Evolutionary conservation across 805 yeast species (phyloP).

Genomic region (Scheffersomyces spartinae): DNA sequence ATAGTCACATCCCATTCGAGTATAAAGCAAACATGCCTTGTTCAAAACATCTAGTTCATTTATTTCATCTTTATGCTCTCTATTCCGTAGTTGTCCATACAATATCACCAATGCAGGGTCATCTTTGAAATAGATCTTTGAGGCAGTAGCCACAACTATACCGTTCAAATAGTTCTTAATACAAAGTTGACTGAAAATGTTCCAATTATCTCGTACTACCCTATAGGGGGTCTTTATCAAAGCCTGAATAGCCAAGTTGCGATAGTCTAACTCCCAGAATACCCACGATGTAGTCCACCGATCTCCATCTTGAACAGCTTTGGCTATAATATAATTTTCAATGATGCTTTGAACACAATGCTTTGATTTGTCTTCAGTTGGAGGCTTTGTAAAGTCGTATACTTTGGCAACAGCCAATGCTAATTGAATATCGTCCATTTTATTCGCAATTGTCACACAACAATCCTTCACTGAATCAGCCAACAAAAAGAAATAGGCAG

Average conservation of each 20-base stretch:
- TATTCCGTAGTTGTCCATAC: too few relatives aligned
- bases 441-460: constrained; percentile 57
- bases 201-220: constrained; percentile 11
- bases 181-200: constrained; percentile 12
- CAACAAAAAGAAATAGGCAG: constrained; percentile 79
- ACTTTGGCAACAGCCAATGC: constrained; percentile 77
- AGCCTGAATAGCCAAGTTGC: constrained; percentile 46
- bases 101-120: constrained; percentile 74
- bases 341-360: constrained; percentile 40
- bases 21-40: constrained; percentile 54
- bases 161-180: constrained; percentile 6
- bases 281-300: constrained; percentile 79
- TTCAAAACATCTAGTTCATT: too few relatives aligned
- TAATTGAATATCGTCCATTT: constrained; percentile 55
- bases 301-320: constrained; percentile 51
- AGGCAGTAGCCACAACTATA: constrained; percentile 6
- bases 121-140: constrained; percentile 40
- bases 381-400: constrained; percentile 25
- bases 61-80: too few relatives aligned
- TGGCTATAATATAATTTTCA: constrained; percentile 39
- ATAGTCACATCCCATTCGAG: constrained; percentile 87
- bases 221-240: constrained; percentile 44
- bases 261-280: constrained; percentile 50
- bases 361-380: constrained; percentile 28
- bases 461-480: constrained; percentile 71